These are phyloP conservation scores for Fusarium nygamai DNA, from an alignment of 2,329 filamentous ascomycete genomes.

Conservation along the genomic window DNA sequence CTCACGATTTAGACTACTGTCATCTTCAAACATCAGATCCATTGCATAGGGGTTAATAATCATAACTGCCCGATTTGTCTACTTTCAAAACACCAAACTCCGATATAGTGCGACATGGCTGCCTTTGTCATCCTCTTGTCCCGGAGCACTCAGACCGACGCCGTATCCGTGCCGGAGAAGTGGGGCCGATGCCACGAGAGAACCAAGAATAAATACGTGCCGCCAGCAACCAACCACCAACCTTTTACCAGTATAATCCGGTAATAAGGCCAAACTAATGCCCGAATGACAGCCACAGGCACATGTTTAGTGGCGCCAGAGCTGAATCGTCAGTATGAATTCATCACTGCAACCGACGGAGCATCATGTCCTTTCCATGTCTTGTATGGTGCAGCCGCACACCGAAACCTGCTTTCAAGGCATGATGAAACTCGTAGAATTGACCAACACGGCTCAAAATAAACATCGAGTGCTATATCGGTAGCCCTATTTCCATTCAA, in stretches of 20 bases:
- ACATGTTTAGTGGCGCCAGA: not conserved
- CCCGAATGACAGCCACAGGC: not conserved
- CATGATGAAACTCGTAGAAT: constrained; percentile 1
- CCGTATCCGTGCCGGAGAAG: constrained; percentile 17
- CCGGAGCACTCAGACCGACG: not conserved
- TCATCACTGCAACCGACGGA: constrained; percentile 1
- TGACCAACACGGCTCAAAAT: not conserved
- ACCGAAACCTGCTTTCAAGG: constrained; percentile 24
- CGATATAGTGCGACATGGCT: not conserved
- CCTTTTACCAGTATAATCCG: not conserved
- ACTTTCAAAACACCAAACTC: not conserved
- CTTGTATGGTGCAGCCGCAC: not conserved
- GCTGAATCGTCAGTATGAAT: constrained; percentile 6
- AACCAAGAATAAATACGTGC: not conserved
- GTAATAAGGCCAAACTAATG: constrained; percentile 7
- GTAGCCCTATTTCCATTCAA: not conserved
- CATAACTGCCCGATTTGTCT: not conserved
- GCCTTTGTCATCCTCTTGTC: not conserved
- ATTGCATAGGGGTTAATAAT: not conserved
- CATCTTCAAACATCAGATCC: not conserved
- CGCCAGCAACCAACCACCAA: not conserved
- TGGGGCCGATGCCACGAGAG: constrained; percentile 13
- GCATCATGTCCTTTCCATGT: not conserved
- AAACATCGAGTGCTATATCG: not conserved
- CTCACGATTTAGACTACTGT: not conserved